These are phyloP conservation scores for Geum urbanum DNA, from an alignment of 306 rosid species.

Conservation along the genomic window DNA sequence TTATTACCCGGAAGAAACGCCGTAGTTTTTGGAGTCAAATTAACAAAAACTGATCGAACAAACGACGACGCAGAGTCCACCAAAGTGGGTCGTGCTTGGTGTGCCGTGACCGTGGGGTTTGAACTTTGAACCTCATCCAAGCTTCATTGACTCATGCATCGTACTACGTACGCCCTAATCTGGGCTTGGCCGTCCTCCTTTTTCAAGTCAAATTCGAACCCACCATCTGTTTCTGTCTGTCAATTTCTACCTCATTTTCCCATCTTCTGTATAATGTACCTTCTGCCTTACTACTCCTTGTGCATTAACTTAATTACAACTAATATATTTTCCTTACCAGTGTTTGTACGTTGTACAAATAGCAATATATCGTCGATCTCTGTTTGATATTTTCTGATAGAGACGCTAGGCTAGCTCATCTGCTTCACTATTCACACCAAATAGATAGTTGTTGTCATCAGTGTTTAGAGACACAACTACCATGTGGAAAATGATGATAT, in stretches of 20 bases:
- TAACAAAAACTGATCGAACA: neutral
- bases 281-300: neutral
- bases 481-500: neutral
- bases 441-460: neutral
- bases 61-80: slow-evolving; percentile 22
- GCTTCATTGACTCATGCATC: slow-evolving; percentile 21
- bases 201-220: slow-evolving; percentile 27
- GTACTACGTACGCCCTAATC: neutral
- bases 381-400: neutral
- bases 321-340: neutral
- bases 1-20: neutral
- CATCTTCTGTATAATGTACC: neutral
- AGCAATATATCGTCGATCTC: neutral
- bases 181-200: neutral
- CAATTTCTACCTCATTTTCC: neutral
- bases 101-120: slow-evolving; percentile 41
- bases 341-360: neutral
- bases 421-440: neutral
- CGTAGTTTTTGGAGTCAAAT: slow-evolving; percentile 30
- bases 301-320: neutral
- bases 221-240: neutral
- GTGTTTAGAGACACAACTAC: neutral
- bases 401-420: too few species aligned
- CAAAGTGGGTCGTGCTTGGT: slow-evolving; percentile 43
- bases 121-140: neutral